phyloP scores from a whole-genome alignment of 768 basidiomycete species.

The Tricholoma furcatifolium region DNA sequence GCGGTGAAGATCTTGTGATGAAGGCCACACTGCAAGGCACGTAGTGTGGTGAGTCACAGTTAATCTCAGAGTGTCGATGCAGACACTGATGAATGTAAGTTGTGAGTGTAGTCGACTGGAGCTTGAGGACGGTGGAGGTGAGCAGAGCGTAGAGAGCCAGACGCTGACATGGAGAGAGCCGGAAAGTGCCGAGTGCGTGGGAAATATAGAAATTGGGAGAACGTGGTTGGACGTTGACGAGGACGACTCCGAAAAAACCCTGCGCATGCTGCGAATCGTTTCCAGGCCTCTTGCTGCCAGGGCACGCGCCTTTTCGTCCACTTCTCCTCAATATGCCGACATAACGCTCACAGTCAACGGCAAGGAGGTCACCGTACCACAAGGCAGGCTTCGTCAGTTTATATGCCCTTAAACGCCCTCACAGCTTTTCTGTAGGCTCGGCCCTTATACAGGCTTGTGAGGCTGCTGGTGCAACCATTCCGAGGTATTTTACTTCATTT shows the following conservation, averaged over 20 bases:
- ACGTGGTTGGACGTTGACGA: constrained; percentile 45
- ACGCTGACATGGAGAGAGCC: neutral
- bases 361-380: constrained; percentile 95
- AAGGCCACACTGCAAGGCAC: no score
- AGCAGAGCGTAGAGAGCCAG: no score
- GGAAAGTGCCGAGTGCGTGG: constrained; percentile 25
- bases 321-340: constrained; percentile 56
- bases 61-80: no score
- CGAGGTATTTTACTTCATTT: constrained; percentile 47
- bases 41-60: no score
- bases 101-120: no score
- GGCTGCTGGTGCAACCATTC: constrained; percentile 79
- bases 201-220: constrained; percentile 43
- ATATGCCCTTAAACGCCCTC: neutral
- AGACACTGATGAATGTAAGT: no score
- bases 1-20: no score
- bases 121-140: no score
- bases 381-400: constrained; percentile 57
- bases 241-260: constrained; percentile 35
- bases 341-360: constrained; percentile 95
- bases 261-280: constrained; percentile 25
- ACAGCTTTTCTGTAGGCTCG: constrained; percentile 51
- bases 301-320: constrained; percentile 24
- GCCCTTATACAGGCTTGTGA: constrained; percentile 98
- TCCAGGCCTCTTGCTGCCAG: constrained; percentile 32